Conservation (phyloP, 371 early-diverging fungal species). For the Actinomucor elegans region DNA sequence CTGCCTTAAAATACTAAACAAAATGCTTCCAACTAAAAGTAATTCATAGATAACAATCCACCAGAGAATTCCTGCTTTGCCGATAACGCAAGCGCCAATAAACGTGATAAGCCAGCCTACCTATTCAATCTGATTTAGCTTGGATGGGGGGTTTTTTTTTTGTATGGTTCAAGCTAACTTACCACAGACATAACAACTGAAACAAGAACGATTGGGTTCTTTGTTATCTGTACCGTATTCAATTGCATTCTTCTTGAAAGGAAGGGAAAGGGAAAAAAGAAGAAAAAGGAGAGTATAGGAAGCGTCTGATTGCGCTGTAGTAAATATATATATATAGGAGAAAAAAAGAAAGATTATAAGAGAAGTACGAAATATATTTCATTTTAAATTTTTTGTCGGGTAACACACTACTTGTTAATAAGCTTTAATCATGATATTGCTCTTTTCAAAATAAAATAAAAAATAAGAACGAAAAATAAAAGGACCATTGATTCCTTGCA, state of each 20-base stretch:
- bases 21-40: conserved; percentile 27
- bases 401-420: too few species aligned
- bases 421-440: too few species aligned
- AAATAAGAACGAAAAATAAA: too few species aligned
- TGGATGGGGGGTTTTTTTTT: neutral
- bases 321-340: too few species aligned
- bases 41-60: conserved; percentile 46
- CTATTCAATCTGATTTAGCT: conserved; percentile 6
- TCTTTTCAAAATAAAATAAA: too few species aligned
- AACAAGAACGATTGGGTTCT: conserved; percentile 14
- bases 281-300: neutral
- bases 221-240: conserved; percentile 6
- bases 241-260: conserved; percentile 9
- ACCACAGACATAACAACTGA: conserved; percentile 16
- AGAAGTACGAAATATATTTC: too few species aligned
- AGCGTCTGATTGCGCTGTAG: too few species aligned
- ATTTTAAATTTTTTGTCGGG: too few species aligned
- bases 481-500: too few species aligned
- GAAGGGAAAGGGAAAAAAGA: conserved; percentile 8
- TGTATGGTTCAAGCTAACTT: neutral
- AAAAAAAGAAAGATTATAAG: too few species aligned
- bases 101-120: conserved; percentile 44
- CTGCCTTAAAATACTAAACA: conserved; percentile 25
- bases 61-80: conserved; percentile 26
- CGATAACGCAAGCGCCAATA: conserved; percentile 34